Base-by-base conservation (phyloP, 2,329 filamentous ascomycete species). In the Exophiala mesophila region DNA sequence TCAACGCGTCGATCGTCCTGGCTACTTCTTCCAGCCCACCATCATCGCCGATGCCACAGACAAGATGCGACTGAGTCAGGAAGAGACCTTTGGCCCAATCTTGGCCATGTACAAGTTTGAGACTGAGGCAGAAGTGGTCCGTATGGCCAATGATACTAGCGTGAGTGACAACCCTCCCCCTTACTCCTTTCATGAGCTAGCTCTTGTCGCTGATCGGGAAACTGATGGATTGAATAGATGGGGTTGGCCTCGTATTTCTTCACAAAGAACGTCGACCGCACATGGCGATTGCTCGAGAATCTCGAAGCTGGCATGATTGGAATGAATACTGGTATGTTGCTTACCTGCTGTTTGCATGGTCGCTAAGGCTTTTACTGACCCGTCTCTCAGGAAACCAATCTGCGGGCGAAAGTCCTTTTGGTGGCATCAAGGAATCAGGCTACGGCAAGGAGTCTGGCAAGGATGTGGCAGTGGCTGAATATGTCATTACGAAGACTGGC, bases 391-490 rank as follows among this genome's bases (percentile, higher is more conserved):
- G 76, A n/a, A 80, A 80, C 54, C 68, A 71, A 13, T 81, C 77
- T 1, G 77, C 78, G 2, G 78, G 78, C 0, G 79, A 83, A 56
- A 74, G 73, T 20, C 79, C 79, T 3, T 83, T 83, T 56, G 79
- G 79, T n/a, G 79, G 79, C 2, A 80, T 82, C 54, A 83, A 82
- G 64, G 76, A 82, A 56, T 78, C 73, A 3, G 79, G 79, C 0
- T 82, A 82, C 57, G 79, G 79, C 12, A 82, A 83, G 18, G 32
- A 34, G 20, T 13, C 32, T 6, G 32, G 32, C 12, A 34, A 34
- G n/a, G 32, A 34, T 19, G 32, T 18, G 4, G 8, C 32, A 4
- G 20, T 34, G 4, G 32, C 17, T 13, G 32, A 34, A 18, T 34
- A 34, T 19, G 15, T 34, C 15, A 34, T 34, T 17, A 4, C 32